These are phyloP conservation scores for Penstemon newberryi DNA, from an alignment of 257 asterid species.

Conservation along the genomic window DNA sequence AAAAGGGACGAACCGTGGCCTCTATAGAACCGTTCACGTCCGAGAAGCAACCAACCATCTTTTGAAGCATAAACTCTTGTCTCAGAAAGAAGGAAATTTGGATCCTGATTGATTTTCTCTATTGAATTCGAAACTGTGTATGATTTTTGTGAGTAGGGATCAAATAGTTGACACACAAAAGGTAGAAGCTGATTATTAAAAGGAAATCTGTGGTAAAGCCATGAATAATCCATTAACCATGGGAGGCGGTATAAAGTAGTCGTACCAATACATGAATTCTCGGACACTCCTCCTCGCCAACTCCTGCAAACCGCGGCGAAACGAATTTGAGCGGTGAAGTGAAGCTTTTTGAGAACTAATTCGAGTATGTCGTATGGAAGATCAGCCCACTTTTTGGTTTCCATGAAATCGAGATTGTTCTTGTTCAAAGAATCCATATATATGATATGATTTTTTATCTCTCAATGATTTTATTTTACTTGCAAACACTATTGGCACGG, in stretches of 20 bases:
- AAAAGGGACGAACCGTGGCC: neutral
- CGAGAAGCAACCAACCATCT: slow-evolving; percentile 1
- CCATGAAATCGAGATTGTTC: neutral
- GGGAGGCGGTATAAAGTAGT: neutral
- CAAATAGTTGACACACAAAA: slow-evolving; percentile 2
- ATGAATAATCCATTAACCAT: neutral
- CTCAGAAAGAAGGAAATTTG: neutral
- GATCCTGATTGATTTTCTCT: neutral
- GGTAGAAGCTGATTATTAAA: neutral
- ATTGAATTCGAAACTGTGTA: neutral
- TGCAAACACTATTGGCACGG: too few relatives aligned
- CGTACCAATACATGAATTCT: neutral
- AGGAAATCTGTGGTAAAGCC: neutral
- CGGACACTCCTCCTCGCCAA: neutral
- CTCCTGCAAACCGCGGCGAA: neutral
- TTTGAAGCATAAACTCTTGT: neutral
- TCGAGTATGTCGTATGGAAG: neutral
- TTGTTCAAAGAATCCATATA: too few relatives aligned
- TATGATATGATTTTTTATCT: too few relatives aligned
- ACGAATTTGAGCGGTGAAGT: neutral
- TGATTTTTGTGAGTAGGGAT: neutral
- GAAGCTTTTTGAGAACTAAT: neutral
- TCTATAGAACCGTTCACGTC: neutral
- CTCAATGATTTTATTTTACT: too few relatives aligned
- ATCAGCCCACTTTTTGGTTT: neutral